phyloP scores from a whole-genome alignment of 371 early-diverging fungal species.

The Blakeslea trispora region DNA sequence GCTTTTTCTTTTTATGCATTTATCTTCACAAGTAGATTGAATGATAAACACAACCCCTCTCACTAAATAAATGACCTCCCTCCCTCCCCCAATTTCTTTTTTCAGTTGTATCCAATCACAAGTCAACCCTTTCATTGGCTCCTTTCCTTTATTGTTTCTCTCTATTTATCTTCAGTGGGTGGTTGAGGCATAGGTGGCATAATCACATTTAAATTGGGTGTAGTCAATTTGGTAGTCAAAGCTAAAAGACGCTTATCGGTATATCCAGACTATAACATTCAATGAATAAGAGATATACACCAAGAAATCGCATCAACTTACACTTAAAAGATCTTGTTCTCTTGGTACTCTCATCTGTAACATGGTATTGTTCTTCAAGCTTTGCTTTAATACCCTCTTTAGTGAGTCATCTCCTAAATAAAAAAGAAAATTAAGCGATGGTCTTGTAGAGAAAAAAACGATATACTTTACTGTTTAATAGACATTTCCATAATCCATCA shows the following conservation, averaged over 20 bases:
- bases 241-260: slow-evolving; percentile 15
- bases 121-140: no score
- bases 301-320: slow-evolving; percentile 19
- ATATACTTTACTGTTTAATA: slow-evolving; percentile 36
- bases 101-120: no score
- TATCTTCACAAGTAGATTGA: no score
- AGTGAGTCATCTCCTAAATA: slow-evolving; percentile 33
- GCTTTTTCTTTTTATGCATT: no score
- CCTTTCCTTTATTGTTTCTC: no score
- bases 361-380: slow-evolving; percentile 29
- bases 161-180: background rate
- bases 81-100: no score
- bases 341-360: slow-evolving; percentile 37
- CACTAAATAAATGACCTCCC: no score
- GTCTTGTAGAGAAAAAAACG: no score
- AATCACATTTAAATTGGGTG: background rate
- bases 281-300: no score
- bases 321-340: slow-evolving; percentile 35
- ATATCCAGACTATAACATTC: slow-evolving; percentile 13
- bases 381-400: slow-evolving; percentile 32
- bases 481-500: slow-evolving; percentile 40
- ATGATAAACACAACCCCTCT: no score
- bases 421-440: no score
- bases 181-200: slow-evolving; percentile 5
- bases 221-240: slow-evolving; percentile 4